phyloP scores from a whole-genome alignment of 345 rosid genomes.

The Ailanthus altissimus region DNA sequence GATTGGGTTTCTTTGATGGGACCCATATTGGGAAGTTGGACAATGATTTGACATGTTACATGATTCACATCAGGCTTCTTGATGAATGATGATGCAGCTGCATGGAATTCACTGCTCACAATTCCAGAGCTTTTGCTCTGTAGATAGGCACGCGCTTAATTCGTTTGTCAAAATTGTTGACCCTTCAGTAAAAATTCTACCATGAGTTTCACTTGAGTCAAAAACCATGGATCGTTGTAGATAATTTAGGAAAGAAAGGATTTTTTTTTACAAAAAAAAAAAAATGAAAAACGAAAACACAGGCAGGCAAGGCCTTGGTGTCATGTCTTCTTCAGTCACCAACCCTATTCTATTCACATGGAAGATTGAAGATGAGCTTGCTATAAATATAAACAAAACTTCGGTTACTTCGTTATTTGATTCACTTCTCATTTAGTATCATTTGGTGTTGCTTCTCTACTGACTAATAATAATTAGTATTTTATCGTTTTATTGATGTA shows the following conservation, averaged over 20 bases:
- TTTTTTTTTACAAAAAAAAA: no score
- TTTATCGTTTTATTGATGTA: not conserved
- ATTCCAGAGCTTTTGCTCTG: not conserved
- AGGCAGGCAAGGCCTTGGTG: not conserved
- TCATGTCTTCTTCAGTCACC: not conserved
- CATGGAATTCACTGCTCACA: not conserved
- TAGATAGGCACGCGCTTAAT: not conserved
- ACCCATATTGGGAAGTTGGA: constrained; percentile 24
- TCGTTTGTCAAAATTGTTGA: not conserved
- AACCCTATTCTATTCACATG: not conserved
- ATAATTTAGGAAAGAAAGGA: constrained; percentile 17
- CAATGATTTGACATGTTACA: constrained; percentile 35
- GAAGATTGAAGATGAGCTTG: not conserved
- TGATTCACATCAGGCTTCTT: constrained; percentile 12
- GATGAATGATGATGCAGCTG: not conserved
- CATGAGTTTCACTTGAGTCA: not conserved
- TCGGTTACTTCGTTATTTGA: not conserved
- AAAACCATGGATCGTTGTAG: constrained; percentile 25
- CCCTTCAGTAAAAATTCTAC: not conserved
- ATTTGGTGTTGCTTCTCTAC: not conserved
- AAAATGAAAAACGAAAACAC: not conserved
- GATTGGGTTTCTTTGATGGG: constrained; percentile 28
- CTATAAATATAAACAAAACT: not conserved
- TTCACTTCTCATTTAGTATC: not conserved
- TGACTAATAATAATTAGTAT: not conserved